Evolutionary conservation across 2,329 filamentous ascomycete species (phyloP).

Genomic region (Lecanicillium sp.): DNA sequence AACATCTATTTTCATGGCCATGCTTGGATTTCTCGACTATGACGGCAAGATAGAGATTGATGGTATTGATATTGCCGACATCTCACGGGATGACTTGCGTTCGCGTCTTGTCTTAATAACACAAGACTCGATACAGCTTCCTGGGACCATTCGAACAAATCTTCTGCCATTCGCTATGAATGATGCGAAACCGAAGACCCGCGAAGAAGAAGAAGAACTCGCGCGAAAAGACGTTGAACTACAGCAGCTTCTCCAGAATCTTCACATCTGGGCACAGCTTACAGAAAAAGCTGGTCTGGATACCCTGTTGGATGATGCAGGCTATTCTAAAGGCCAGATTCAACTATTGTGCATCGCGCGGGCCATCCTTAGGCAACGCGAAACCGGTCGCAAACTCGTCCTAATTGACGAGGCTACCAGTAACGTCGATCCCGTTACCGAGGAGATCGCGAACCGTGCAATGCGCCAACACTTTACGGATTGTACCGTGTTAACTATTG

Average conservation of each 20-base stretch:
- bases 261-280: conserved; percentile 33
- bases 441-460: neutral
- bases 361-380: conserved; percentile 16
- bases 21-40: conserved; percentile 39
- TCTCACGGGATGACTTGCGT: conserved; percentile 36
- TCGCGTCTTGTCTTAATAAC: conserved; percentile 35
- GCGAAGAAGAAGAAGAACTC: conserved; percentile 15
- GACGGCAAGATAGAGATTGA: conserved; percentile 33
- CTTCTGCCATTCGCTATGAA: conserved; percentile 29
- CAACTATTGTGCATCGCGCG: conserved; percentile 10
- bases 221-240: conserved; percentile 17
- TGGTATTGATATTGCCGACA: conserved; percentile 30
- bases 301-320: conserved; percentile 22
- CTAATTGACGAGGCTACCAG: conserved; percentile 9
- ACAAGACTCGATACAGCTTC: conserved; percentile 39
- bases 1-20: conserved; percentile 35
- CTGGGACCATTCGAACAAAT: conserved; percentile 38
- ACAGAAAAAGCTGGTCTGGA: conserved; percentile 29
- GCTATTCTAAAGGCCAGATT: conserved; percentile 26
- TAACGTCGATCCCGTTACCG: neutral
- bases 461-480: neutral
- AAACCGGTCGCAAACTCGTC: neutral
- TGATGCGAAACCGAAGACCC: neutral
- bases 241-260: conserved; percentile 33
- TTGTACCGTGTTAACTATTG: neutral